These are phyloP conservation scores for Gloeophyllum trabeum DNA, from an alignment of 768 basidiomycete genomes.

Conservation along the genomic window DNA sequence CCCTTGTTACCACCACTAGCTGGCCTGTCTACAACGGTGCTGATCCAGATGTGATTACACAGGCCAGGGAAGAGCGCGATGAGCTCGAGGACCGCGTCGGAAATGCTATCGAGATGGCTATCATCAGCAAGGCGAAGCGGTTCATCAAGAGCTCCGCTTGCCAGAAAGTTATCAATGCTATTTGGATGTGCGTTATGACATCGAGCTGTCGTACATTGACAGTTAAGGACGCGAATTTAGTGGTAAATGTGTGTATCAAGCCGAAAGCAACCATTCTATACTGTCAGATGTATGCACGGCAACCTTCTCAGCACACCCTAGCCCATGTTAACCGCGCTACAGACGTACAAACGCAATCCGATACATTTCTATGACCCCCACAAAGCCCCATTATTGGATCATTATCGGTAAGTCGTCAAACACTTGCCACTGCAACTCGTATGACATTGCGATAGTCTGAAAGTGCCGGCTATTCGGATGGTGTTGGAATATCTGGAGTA, in stretches of 20 bases:
- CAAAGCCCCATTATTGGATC: slow-evolving; percentile 87
- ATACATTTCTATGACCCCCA: slow-evolving; percentile 93
- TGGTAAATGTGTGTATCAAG: slow-evolving; percentile 86
- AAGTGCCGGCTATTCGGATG: slow-evolving; percentile 87
- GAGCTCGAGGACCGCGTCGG: slow-evolving; percentile 74
- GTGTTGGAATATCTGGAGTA: slow-evolving; percentile 87
- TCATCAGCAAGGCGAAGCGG: slow-evolving; percentile 73
- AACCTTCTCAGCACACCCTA: not conserved
- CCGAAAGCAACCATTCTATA: slow-evolving; percentile 78
- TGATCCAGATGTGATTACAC: slow-evolving; percentile 41
- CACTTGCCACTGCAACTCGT: not conserved
- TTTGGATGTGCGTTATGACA: slow-evolving; percentile 50
- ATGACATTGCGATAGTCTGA: slow-evolving; percentile 40
- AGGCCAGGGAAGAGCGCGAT: slow-evolving; percentile 51
- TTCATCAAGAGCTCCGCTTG: slow-evolving; percentile 87
- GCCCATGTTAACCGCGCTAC: slow-evolving; percentile 1
- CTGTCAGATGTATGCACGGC: slow-evolving; percentile 64
- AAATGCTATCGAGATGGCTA: slow-evolving; percentile 90
- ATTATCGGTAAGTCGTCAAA: slow-evolving; percentile 60
- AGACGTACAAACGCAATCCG: slow-evolving; percentile 91
- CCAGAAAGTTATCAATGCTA: slow-evolving; percentile 81
- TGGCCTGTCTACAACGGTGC: slow-evolving; percentile 80
- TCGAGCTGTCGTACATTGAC: not conserved
- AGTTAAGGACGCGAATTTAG: slow-evolving; percentile 23
- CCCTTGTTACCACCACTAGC: slow-evolving; percentile 60